phyloP scores from a whole-genome alignment of 495 filamentous ascomycete genomes.

The Penicillium silybi region DNA sequence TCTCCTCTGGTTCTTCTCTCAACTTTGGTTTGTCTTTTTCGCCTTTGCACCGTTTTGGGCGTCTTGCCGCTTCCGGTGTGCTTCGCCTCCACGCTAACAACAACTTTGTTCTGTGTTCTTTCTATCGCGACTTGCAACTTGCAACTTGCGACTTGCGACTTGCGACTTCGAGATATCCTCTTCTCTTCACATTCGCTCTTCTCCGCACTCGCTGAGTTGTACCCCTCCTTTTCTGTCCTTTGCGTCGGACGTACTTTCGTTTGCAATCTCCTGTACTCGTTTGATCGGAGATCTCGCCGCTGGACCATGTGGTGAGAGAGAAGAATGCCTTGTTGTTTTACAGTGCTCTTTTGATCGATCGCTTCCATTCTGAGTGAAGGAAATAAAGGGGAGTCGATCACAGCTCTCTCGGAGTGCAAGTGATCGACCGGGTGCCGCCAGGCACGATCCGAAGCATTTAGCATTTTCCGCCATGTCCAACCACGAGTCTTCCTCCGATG shows the following conservation, averaged over 20 bases:
- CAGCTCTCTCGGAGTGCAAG: neutral
- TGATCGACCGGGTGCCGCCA: slow-evolving; percentile 16
- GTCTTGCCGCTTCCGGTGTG: neutral
- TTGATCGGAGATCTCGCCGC: neutral
- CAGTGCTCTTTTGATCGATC: neutral
- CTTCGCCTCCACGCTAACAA: neutral
- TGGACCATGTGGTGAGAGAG: neutral
- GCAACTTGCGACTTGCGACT: neutral
- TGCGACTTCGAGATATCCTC: neutral
- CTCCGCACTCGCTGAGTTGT: neutral
- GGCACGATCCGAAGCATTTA: slow-evolving; percentile 6
- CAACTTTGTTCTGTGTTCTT: slow-evolving; percentile 1
- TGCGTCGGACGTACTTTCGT: neutral
- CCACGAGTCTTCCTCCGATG: slow-evolving; percentile 18
- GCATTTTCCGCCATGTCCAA: slow-evolving; percentile 30
- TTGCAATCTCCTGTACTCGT: neutral
- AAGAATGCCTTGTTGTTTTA: neutral
- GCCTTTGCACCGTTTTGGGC: neutral
- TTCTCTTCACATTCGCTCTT: slow-evolving; percentile 1
- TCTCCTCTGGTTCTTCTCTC: neutral
- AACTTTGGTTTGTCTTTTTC: neutral
- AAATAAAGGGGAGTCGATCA: neutral
- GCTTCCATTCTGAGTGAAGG: neutral
- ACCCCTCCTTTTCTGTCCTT: slow-evolving; percentile 1
- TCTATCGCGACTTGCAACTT: neutral